These are phyloP conservation scores for Diplocarpon rosae DNA, from an alignment of 2,329 filamentous ascomycete genomes.

Conservation along the genomic window DNA sequence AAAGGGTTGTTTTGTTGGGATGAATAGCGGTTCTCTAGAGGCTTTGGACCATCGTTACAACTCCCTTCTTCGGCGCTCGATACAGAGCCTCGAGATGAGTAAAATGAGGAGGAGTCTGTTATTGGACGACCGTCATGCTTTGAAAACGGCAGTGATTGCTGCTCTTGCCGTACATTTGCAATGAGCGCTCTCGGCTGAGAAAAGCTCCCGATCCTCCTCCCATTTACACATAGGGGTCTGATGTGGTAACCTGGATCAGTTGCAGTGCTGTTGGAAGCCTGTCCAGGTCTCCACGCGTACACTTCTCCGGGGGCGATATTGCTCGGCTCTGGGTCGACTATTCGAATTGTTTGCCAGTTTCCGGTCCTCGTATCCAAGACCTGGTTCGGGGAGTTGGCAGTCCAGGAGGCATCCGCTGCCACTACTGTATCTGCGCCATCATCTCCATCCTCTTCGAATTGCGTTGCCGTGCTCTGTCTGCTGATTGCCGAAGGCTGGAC, in stretches of 20 bases:
- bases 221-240: constrained; percentile 7
- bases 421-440: constrained; percentile 12
- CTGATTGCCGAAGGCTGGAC: constrained; percentile 7
- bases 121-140: constrained; percentile 5
- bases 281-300: constrained; percentile 9
- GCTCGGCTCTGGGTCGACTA: constrained; percentile 6
- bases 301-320: background rate
- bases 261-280: constrained; percentile 1
- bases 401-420: constrained; percentile 8
- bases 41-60: background rate
- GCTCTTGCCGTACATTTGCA: constrained; percentile 6
- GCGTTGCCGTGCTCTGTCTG: constrained; percentile 23
- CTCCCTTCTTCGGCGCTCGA: constrained; percentile 4
- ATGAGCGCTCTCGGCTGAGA: constrained; percentile 18
- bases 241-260: constrained; percentile 10
- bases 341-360: constrained; percentile 10
- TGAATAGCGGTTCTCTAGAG: constrained; percentile 2
- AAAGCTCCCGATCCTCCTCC: constrained; percentile 14
- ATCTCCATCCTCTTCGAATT: constrained; percentile 25
- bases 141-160: constrained; percentile 9
- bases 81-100: constrained; percentile 10
- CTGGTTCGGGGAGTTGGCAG: constrained; percentile 7
- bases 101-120: constrained; percentile 11
- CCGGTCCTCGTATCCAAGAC: constrained; percentile 9
- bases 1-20: constrained; percentile 20